Evolutionary conservation across 352 stramenopile species (phyloP), one percentile per base, ranked within the genome.

Genomic region (Peronosclerospora sorghi): DNA sequence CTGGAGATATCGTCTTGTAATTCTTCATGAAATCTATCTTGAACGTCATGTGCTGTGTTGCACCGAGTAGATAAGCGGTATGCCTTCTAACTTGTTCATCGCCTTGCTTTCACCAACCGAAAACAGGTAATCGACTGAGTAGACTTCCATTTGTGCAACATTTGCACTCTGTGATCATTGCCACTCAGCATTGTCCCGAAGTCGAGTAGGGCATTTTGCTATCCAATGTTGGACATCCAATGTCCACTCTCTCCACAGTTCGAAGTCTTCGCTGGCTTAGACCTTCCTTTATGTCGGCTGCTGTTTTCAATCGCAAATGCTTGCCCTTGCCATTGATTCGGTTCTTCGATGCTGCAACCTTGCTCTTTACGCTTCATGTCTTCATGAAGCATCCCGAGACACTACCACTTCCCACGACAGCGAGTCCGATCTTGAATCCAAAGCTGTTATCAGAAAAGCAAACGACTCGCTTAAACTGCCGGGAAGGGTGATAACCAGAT

Each of bases 61-160:
- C 13, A 20, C 12, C 32, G n/a, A 37, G 32, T 37, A 13, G 14
- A 37, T 9, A 2, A 37, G 14, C 12, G n/a, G 20, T 2, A 20
- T 14, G 4, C n/a, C n/a, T n/a, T 17, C 14, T 32, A 89, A 74
- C 64, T 92, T 92, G 38, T 74, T 30, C 26, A 30, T 30, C 26
- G n/a, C n/a, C n/a, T n/a, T n/a, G n/a, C n/a, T n/a, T n/a, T n/a
- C n/a, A n/a, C n/a, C n/a, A n/a, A n/a, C n/a, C n/a, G n/a, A n/a
- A n/a, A n/a, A n/a, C n/a, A n/a, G n/a, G n/a, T n/a, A n/a, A n/a
- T n/a, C n/a, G 7, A 12, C 26, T 30, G 26, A 7, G 26, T 12
- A 30, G 12, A 12, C 7, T 30, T 30, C 7, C 7, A 7, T 12
- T 0, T 30, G 7, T 30, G 26, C 26, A 30, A 7, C 26, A 7